Base-by-base conservation (phyloP, 73 alveolate genomes). In the Stentor coeruleus region DNA sequence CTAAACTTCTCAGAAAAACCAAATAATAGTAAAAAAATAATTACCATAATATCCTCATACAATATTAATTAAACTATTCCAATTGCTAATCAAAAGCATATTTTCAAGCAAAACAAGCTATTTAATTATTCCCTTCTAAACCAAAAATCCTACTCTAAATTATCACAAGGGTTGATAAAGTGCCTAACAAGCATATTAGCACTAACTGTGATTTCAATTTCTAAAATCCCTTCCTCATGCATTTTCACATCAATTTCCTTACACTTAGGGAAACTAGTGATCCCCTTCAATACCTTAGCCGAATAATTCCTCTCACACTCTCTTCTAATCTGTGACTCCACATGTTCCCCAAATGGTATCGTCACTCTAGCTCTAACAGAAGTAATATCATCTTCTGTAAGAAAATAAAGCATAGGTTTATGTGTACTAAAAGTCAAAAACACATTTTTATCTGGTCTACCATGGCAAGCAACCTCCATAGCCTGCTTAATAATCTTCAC, bases 151-250 rank as follows among this genome's bases (percentile, higher is more conserved):
- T n/a, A n/a, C n/a, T n/a, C n/a, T n/a, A n/a, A n/a, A n/a, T n/a
- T n/a, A n/a, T n/a, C n/a, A n/a, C n/a, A n/a, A 57, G 73, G 73
- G 73, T 57, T 57, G 28, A 57, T 57, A 57, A 57, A 57, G 28
- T 57, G 73, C 2, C 73, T 57, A 57, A 57, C 28, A n/a, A n/a
- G 28, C 28, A 31, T 31, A 57, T 57, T 31, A 57, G 15, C 28
- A 31, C 73, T 57, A 20, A 57, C 15, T 20, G 28, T 57, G 28
- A 57, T 31, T 1, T 31, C 35, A 57, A 57, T 31, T 57, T 57
- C 73, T 0, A 57, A 31, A 2, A 57, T 31, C 1, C 73, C 73
- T 57, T 57, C 73, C 28, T 57, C 73, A 57, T 57, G 73, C 73
- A 57, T 57, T 20, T 20, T 57, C 73, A 57, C 28, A n/a, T 57